Percentiles rank a stretch among this genome's conserved stretches.
phyloP scores from a whole-genome alignment of 805 yeast genomes.

The Metschnikowia lochheadii region DNA sequence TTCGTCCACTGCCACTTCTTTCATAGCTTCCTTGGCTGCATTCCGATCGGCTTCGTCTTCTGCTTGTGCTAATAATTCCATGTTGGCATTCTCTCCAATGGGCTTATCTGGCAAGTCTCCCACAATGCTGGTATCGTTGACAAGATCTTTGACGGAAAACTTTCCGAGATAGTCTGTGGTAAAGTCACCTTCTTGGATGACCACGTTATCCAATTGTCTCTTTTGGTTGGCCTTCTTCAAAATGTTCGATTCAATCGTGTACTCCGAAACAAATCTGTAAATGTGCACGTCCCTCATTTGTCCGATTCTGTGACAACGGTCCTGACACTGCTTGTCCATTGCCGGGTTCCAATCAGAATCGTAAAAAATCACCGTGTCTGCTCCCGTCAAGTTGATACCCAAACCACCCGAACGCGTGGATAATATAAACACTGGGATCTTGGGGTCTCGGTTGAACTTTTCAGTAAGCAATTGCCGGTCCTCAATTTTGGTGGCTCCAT shows the following conservation, averaged over 20 bases:
- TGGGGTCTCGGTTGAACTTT: constrained; percentile 79
- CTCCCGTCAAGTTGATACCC: constrained; percentile 96
- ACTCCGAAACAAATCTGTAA: constrained; percentile 92
- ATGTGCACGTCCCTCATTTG: constrained; percentile 97
- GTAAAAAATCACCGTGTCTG: constrained; percentile 96
- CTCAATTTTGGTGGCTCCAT: constrained; percentile 96
- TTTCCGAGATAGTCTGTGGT: constrained; percentile 94
- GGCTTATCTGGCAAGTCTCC: constrained; percentile 40
- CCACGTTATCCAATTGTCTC: constrained; percentile 87
- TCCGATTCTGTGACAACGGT: constrained; percentile 98
- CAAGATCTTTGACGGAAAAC: constrained; percentile 77
- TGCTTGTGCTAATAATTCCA: constrained; percentile 77
- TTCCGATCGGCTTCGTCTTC: constrained; percentile 90
- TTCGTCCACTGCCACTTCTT: constrained; percentile 76
- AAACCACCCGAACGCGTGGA: constrained; percentile 98
- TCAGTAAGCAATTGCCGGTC: constrained; percentile 95
- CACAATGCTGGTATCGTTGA: constrained; percentile 55
- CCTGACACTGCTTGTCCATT: constrained; percentile 99
- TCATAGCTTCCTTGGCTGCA: constrained; percentile 87
- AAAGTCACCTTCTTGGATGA: constrained; percentile 96
- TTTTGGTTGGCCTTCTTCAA: constrained; percentile 92
- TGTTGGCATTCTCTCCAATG: constrained; percentile 33
- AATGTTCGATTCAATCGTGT: constrained; percentile 93
- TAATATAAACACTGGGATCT: constrained; percentile 84
- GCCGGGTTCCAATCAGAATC: constrained; percentile 99